Evolutionary conservation across 192 early-diverging fungal genomes (phyloP).

Genomic region (Backusella macrospora): DNA sequence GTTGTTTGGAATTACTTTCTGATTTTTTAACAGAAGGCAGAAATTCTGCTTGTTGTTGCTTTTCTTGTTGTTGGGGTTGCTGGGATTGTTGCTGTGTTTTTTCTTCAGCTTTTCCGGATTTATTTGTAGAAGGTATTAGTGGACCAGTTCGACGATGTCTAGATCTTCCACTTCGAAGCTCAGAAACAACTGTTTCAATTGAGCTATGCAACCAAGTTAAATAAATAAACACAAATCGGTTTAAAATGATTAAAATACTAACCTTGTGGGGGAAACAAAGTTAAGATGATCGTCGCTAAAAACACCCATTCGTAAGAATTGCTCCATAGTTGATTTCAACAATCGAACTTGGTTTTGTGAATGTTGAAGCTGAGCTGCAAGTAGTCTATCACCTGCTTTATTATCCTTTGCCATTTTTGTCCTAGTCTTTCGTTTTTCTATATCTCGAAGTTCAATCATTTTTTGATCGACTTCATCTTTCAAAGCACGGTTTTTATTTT

Average conservation of each 20-base stretch:
- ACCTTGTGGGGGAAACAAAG: conserved; percentile 19
- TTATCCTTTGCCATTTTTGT: background rate
- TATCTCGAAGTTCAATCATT: background rate
- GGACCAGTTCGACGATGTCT: background rate
- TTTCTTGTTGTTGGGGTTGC: background rate
- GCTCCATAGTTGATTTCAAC: conserved; percentile 39
- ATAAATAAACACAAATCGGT: background rate
- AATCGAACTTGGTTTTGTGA: conserved; percentile 31
- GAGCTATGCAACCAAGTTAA: background rate
- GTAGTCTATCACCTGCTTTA: conserved; percentile 8
- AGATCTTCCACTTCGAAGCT: conserved; percentile 4
- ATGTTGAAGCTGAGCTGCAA: conserved; percentile 27
- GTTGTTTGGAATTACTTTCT: background rate
- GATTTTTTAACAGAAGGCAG: background rate
- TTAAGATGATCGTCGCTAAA: conserved; percentile 24
- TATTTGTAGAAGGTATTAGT: background rate
- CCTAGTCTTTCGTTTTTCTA: conserved; percentile 9
- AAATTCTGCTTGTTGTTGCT: too few relatives aligned
- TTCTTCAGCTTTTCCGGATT: background rate
- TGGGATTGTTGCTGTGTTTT: background rate
- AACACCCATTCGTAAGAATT: conserved; percentile 32
- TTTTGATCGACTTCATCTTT: conserved; percentile 19
- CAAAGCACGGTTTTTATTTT: background rate
- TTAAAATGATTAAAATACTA: background rate
- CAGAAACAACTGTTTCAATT: conserved; percentile 18